phyloP scores from a whole-genome alignment of 2,329 filamentous ascomycete species.

The Colletotrichum brevisporum region DNA sequence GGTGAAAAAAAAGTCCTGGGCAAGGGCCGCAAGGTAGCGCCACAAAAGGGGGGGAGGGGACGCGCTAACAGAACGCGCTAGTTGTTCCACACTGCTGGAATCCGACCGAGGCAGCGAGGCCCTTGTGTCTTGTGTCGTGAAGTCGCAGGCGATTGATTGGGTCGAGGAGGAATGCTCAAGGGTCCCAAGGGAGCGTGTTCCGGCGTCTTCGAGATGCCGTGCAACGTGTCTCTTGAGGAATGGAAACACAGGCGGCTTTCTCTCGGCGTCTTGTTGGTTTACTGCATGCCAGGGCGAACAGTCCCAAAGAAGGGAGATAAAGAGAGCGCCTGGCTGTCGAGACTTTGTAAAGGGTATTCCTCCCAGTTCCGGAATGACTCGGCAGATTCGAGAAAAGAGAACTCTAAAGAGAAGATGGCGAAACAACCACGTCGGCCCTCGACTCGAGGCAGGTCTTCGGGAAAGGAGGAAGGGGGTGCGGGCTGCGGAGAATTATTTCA shows the following conservation, averaged over 20 bases:
- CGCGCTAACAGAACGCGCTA: constrained; percentile 24
- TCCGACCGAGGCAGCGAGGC: not conserved
- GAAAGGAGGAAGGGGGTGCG: too few relatives aligned
- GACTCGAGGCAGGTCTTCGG: too few relatives aligned
- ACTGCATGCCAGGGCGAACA: too few relatives aligned
- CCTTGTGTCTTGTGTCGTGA: not conserved
- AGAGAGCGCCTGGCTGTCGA: not conserved
- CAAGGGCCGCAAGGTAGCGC: constrained; percentile 13
- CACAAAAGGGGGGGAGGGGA: not conserved
- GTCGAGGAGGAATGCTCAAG: not conserved
- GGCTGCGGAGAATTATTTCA: constrained; percentile 6
- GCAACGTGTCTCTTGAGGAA: not conserved
- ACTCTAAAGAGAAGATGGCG: not conserved
- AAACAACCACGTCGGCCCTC: not conserved
- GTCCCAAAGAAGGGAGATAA: not conserved
- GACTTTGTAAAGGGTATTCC: too few relatives aligned
- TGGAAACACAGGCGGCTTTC: not conserved
- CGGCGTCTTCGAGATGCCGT: not conserved
- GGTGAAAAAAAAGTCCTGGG: constrained; percentile 8
- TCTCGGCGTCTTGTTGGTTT: not conserved
- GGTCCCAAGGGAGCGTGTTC: not conserved
- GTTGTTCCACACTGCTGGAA: constrained; percentile 35
- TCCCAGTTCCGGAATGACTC: too few relatives aligned
- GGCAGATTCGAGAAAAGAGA: not conserved
- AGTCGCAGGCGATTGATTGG: not conserved